Evolutionary conservation across 805 yeast genomes (phyloP), one percentile per base, ranked within the genome.

Genomic region (Kodamaea kakaduensis): DNA sequence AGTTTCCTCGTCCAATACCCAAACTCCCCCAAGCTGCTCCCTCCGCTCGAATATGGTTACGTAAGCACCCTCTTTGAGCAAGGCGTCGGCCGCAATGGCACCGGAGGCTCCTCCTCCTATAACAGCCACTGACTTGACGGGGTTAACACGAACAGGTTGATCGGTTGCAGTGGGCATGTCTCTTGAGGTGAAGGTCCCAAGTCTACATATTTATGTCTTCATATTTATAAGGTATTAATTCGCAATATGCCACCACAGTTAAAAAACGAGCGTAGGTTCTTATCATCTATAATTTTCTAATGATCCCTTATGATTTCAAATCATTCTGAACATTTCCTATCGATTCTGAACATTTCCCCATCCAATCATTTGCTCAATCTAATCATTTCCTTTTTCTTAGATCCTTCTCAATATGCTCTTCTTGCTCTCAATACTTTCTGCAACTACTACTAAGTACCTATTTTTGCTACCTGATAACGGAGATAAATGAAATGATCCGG

Each of bases 81-180:
- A 44, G 0, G 62, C 28, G 30, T 70, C 74, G 6, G 69, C 49
- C 0, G 62, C 50, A 30, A 71, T 59, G 15, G 71, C 64, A 5
- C 76, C 77, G 3, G 71, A 61, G 5, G 77, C 74, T 9, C 77
- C 77, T n/a, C 71, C 76, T 4, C 77, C 76, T 20, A 71, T 67
- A 19, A 71, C 57, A 13, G 73, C 75, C 6, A 70, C 47, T 4
- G 56, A 46, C 32, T 47, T 50, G 15, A 57, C 49, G 16, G 40
- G 47, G 16, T 23, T 18, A 6, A 37, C 16, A 13, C 25, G 17
- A n/a, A 37, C 40, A 5, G 36, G 39, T 7, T 25, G 27, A 16
- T 31, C 24, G 6, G 23, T 15, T 18, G 19, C 20, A 12, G 31
- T 24, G 9, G 37, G 37, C 37, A 34, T 34, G 8, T 10, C 15